Percentiles rank a stretch among this genome's conserved stretches.
Evolutionary conservation across 2,329 filamentous ascomycete species (phyloP).

Genomic region (Dactylellina drechsleri): DNA sequence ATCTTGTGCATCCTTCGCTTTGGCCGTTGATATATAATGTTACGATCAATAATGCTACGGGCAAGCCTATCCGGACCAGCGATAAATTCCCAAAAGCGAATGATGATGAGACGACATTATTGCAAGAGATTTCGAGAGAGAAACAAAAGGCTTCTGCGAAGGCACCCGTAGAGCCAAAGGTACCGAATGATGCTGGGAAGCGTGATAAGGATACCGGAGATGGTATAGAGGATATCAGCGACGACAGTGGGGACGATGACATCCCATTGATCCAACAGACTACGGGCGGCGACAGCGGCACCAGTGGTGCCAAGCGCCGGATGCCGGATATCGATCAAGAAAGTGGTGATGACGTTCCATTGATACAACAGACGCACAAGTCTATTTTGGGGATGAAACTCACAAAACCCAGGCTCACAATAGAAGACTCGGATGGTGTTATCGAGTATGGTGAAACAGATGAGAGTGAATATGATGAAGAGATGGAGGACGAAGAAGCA

Average conservation of each 20-base stretch:
- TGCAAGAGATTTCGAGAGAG: neutral
- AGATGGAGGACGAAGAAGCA: neutral
- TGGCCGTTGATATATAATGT: constrained; percentile 70
- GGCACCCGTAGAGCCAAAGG: constrained; percentile 37
- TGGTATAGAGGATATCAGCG: constrained; percentile 28
- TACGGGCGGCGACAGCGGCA: too few relatives aligned
- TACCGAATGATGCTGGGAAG: constrained; percentile 19
- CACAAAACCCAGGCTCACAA: constrained; percentile 21
- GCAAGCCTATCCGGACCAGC: too few relatives aligned
- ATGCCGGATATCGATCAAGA: too few relatives aligned
- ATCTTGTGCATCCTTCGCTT: constrained; percentile 73
- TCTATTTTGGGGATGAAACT: constrained; percentile 11
- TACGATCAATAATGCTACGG: neutral
- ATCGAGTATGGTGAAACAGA: constrained; percentile 10
- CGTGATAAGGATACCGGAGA: constrained; percentile 31
- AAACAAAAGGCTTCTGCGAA: constrained; percentile 26
- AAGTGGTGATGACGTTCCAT: too few relatives aligned
- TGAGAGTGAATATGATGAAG: neutral
- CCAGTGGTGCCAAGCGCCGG: too few relatives aligned
- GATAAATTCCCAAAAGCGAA: neutral
- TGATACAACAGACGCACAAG: too few relatives aligned
- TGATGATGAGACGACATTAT: constrained; percentile 7
- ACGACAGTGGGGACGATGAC: too few relatives aligned
- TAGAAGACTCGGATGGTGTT: constrained; percentile 13
- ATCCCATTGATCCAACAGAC: too few relatives aligned